A percentile compares a stretch with the other conserved stretches of the same genome.
Conservation (phyloP, 1,139 yeast species). For the Yamadazyma siamensis region DNA sequence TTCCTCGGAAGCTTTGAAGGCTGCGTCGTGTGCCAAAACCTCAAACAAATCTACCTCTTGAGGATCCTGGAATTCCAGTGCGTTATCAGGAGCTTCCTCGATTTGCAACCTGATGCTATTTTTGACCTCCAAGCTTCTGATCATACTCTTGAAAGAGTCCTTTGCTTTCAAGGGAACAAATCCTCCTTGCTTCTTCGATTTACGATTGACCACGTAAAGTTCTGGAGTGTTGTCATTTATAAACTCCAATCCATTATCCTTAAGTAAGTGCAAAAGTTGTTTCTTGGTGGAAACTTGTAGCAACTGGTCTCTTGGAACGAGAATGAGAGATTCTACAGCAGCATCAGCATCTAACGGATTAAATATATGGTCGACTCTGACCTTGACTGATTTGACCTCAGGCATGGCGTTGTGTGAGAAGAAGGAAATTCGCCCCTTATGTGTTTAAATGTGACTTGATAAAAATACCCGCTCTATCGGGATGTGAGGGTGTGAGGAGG, state of each 20-base stretch:
- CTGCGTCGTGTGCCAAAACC: no score
- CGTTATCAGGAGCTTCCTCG: background rate
- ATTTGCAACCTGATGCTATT: constrained; percentile 31
- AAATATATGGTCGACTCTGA: constrained; percentile 11
- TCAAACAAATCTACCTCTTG: no score
- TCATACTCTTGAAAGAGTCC: constrained; percentile 44
- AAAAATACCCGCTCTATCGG: no score
- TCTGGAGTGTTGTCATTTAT: background rate
- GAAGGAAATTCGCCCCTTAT: background rate
- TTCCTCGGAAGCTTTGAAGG: no score
- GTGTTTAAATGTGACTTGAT: constrained; percentile 2
- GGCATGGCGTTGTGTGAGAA: background rate
- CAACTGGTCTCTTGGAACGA: constrained; percentile 6
- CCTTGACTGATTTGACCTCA: constrained; percentile 3
- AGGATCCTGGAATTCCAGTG: background rate
- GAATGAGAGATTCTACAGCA: constrained; percentile 6
- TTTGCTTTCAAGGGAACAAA: constrained; percentile 37
- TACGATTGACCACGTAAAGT: constrained; percentile 20
- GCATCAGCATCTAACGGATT: constrained; percentile 8
- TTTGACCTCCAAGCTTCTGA: constrained; percentile 47
- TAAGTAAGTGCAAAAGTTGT: constrained; percentile 6
- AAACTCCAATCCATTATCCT: background rate
- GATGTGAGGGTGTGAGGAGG: no score
- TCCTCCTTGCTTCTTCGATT: constrained; percentile 41
- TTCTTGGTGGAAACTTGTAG: constrained; percentile 6